These are phyloP conservation scores for Fusarium sarcochroum DNA, from an alignment of 2,329 filamentous ascomycete species.

Conservation along the genomic window DNA sequence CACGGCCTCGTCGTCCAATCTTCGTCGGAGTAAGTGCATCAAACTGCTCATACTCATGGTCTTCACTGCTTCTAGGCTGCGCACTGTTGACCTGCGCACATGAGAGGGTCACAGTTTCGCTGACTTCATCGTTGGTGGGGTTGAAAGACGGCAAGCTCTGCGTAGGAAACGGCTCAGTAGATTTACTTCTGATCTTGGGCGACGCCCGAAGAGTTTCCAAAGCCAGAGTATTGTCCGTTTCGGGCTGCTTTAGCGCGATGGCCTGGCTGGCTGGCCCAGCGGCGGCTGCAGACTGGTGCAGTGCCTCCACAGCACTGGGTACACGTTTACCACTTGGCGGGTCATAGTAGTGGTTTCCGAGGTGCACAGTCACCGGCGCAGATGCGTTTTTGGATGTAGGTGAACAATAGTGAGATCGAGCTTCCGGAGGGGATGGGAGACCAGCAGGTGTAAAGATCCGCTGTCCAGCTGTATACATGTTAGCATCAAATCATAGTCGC, in stretches of 20 bases:
- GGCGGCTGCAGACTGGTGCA: conserved; percentile 50
- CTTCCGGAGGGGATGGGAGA: conserved; percentile 48
- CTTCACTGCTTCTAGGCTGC: neutral
- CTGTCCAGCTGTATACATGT: conserved; percentile 50
- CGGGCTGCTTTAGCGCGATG: neutral
- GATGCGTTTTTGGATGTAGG: conserved; percentile 35
- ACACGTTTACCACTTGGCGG: conserved; percentile 3
- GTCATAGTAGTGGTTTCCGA: conserved; percentile 49
- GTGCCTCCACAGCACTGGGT: conserved; percentile 45
- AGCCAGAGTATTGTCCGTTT: neutral
- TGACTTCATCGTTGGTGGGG: neutral
- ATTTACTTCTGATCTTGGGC: conserved; percentile 23
- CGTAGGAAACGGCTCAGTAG: conserved; percentile 5
- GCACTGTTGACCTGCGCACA: conserved; percentile 6
- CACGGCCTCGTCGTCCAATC: conserved; percentile 15
- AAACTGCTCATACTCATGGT: conserved; percentile 18
- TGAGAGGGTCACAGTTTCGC: neutral
- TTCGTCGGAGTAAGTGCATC: conserved; percentile 42
- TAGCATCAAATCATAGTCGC: conserved; percentile 9
- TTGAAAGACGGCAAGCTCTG: neutral
- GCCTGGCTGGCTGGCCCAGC: conserved; percentile 35
- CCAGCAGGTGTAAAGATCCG: conserved; percentile 47
- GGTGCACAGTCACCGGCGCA: conserved; percentile 34
- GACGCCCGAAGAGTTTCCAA: neutral
- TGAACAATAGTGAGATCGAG: conserved; percentile 38